Evolutionary conservation across 1,284 basidiomycete genomes (phyloP).

Genomic region (Malassezia restricta): DNA sequence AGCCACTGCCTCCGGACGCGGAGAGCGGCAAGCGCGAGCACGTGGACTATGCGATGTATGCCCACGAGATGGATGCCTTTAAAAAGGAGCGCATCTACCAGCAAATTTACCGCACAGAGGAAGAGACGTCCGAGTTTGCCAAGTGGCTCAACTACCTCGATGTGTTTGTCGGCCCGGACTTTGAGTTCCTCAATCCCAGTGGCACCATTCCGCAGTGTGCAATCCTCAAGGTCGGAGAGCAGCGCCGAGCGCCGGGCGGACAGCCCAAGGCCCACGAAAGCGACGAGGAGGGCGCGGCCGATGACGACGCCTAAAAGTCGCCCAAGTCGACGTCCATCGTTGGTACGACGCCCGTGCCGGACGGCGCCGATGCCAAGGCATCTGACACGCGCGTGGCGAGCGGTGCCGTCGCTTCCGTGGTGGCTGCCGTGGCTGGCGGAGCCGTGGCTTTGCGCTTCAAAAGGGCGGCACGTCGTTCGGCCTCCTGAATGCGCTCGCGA

Average conservation of each 20-base stretch:
- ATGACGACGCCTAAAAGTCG: constrained; percentile 42
- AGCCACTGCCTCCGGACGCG: constrained; percentile 15
- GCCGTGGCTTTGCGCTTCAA: constrained; percentile 52
- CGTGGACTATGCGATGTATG: constrained; percentile 21
- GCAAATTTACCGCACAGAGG: constrained; percentile 57
- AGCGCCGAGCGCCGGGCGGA: constrained; percentile 58
- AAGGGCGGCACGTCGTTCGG: constrained; percentile 58
- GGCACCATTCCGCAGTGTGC: constrained; percentile 46
- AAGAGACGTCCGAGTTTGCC: constrained; percentile 63
- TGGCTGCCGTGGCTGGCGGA: not conserved
- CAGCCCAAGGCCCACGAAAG: constrained; percentile 52
- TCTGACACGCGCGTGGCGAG: not conserved
- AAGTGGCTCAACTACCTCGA: constrained; percentile 39
- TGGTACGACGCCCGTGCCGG: constrained; percentile 37
- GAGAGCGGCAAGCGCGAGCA: constrained; percentile 18
- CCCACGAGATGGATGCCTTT: constrained; percentile 28
- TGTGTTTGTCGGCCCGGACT: constrained; percentile 33
- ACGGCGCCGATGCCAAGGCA: constrained; percentile 10
- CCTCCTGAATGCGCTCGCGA: constrained; percentile 61
- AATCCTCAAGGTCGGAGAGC: constrained; percentile 49
- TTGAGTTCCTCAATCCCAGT: constrained; percentile 46
- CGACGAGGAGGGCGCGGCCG: constrained; percentile 50
- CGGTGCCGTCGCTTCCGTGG: not conserved
- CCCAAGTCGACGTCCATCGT: constrained; percentile 48
- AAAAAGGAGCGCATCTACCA: constrained; percentile 42